These are phyloP conservation scores for Ustilago nuda DNA, from an alignment of 1,284 basidiomycete species.

Conservation along the genomic window DNA sequence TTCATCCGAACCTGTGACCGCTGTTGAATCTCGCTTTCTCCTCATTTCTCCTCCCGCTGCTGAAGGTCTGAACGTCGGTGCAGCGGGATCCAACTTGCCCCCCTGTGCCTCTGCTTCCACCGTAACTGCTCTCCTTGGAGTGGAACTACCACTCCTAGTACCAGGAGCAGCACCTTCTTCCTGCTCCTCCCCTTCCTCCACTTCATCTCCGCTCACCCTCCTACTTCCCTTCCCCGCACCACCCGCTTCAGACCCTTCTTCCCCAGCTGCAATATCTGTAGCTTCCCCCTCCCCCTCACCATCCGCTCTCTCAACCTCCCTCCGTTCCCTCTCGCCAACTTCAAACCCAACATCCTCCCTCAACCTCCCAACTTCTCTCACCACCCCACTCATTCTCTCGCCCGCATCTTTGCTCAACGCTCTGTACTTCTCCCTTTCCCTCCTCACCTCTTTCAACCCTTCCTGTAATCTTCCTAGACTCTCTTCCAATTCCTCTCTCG, in stretches of 20 bases:
- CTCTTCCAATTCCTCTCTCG: constrained; percentile 46
- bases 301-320: constrained; percentile 50
- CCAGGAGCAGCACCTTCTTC: constrained; percentile 16
- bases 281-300: constrained; percentile 42
- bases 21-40: constrained; percentile 37
- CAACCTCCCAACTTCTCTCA: constrained; percentile 19
- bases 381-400: constrained; percentile 26
- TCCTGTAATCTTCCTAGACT: constrained; percentile 26
- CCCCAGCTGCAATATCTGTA: not conserved
- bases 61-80: constrained; percentile 27
- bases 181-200: constrained; percentile 38
- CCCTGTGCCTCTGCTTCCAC: constrained; percentile 2
- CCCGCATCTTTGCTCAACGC: constrained; percentile 24
- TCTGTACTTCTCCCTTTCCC: constrained; percentile 43
- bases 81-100: constrained; percentile 21
- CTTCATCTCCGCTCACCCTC: constrained; percentile 17
- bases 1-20: constrained; percentile 36
- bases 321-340: constrained; percentile 54
- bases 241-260: constrained; percentile 16
- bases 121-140: constrained; percentile 1
- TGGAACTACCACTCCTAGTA: constrained; percentile 20
- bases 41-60: constrained; percentile 11
- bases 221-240: not conserved
- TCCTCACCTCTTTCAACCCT: constrained; percentile 25
- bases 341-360: constrained; percentile 49